Evolutionary conservation across 1,284 basidiomycete genomes (phyloP), one percentile per base, ranked within the genome.

Genomic region (Fomes fomentarius): DNA sequence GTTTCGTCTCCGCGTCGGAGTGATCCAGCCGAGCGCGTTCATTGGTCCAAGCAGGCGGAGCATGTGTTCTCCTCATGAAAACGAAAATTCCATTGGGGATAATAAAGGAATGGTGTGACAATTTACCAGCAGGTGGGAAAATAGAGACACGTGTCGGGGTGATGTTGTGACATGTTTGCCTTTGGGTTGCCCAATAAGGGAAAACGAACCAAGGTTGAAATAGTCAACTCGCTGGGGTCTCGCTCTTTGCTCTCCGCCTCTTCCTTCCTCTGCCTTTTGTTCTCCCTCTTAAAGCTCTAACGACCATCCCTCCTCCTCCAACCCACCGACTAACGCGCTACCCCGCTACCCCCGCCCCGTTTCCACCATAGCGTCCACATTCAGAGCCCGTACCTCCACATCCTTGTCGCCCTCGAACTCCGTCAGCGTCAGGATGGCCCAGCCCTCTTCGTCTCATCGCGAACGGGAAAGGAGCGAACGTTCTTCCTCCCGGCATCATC

Each of bases 371-470:
- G 81, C 85, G 82, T 87, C 89, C 74, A 82, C 83, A 67, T 76
- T 82, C 69, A 81, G 79, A 63, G 71, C 82, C 64, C 73, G 69
- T 56, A 79, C 79, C 52, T 75, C 83, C 54, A 81, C 85, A 62
- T 89, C 87, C 78, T 77, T 91, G 80, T 91, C 89, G 81, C 87
- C 89, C 67, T 81, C 79, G 68, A 84, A 85, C 71, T 87, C 86
- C 67, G 67, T 81, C 45, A 82, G 76, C 79, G 81, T 81, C 73
- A 88, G 87, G 78, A 92, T 92, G 90, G 90, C 90, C 57, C 85
- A 90, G 72, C 90, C 89, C 54, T 90, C 89, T 25, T 91, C 89
- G 24, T 91, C 89, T 39, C 89, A 90, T 62, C 84, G 82, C 58
- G 82, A 83, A 58, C 78, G 83, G 50, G 78, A 83, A 56, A 80